Evolutionary conservation across 169 alveolate species (phyloP).

Genomic region (Plasmodium blacklocki): DNA sequence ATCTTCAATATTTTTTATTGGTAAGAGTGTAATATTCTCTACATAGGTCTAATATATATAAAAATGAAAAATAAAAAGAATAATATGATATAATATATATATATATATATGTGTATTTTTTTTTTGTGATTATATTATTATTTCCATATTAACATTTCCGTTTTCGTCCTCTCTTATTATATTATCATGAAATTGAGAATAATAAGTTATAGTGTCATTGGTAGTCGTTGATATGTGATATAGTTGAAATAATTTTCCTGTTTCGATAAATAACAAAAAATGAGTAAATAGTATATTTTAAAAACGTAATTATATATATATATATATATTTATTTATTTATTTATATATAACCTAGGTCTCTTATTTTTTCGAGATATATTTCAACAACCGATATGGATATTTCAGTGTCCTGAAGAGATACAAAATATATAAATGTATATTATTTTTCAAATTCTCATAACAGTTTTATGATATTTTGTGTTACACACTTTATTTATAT

Average conservation of each 20-base stretch:
- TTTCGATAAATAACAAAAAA: not conserved
- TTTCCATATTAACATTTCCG: conserved; percentile 61
- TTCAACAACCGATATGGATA: conserved; percentile 45
- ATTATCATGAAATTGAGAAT: conserved; percentile 60
- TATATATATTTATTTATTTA: not conserved
- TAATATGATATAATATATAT: not conserved
- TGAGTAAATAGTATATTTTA: not conserved
- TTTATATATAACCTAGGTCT: conserved; percentile 27
- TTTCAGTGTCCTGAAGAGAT: conserved; percentile 39
- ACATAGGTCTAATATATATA: conserved; percentile 42
- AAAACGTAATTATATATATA: not conserved
- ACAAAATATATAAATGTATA: not conserved
- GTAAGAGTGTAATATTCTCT: conserved; percentile 57
- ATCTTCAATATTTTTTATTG: conserved; percentile 59
- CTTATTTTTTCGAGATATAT: conserved; percentile 69
- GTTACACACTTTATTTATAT: conserved; percentile 27
- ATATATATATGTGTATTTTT: not conserved
- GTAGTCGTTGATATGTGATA: conserved; percentile 58
- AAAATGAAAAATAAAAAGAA: not conserved
- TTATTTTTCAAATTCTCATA: not conserved
- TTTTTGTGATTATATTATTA: conserved; percentile 1
- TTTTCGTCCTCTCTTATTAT: conserved; percentile 67
- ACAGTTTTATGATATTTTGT: not conserved
- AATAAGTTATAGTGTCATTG: conserved; percentile 36
- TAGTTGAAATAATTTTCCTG: conserved; percentile 58